Evolutionary conservation across 1,284 basidiomycete genomes (phyloP), one percentile per base, ranked within the genome.

Genomic region (Gymnopus androsaceus): DNA sequence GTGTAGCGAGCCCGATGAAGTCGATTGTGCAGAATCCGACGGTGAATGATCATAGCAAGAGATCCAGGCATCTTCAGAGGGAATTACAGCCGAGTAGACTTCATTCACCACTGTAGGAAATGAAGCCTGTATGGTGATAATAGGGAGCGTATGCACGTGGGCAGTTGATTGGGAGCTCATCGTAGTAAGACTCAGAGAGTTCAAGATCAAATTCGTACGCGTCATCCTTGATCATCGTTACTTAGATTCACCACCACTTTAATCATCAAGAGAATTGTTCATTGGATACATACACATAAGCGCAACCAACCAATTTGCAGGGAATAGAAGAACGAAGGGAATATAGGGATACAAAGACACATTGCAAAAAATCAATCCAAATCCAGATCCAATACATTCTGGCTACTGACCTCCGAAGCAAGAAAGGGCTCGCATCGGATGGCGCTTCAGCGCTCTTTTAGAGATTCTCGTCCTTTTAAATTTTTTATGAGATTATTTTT

Each of bases 61-160:
- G 2, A 90, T 69, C 88, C 88, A 92, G 63, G 86, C 79, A 44
- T 77, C 77, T 57, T 91, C 88, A 2, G 68, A 72, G 0, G 83
- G 78, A 4, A 87, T 70, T 3, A 78, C 53, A 6, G 82, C 85
- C 19, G 78, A 72, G 30, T 75, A 66, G 1, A 90, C 79, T 60
- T 92, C 88, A 17, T 76, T 69, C 21, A 89, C 71, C 2, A 88
- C 82, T 33, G 73, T 69, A 2, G 75, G 67, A 57, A 86, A 84
- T 33, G 84, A 81, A 14, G 80, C 81, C 66, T 91, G 88, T 11
- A 90, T 71, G 0, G 85, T 82, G 36, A 82, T 71, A 14, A 82
- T 75, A 7, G 85, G 83, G 11, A 87, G 74, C 14, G 63, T 58
- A 41, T 56, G 30, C 4, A 49, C 31, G 4, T 37, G 31, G 17